These are phyloP conservation scores for Thelephora terrestris DNA, from an alignment of 1,284 basidiomycete genomes.

Conservation along the genomic window DNA sequence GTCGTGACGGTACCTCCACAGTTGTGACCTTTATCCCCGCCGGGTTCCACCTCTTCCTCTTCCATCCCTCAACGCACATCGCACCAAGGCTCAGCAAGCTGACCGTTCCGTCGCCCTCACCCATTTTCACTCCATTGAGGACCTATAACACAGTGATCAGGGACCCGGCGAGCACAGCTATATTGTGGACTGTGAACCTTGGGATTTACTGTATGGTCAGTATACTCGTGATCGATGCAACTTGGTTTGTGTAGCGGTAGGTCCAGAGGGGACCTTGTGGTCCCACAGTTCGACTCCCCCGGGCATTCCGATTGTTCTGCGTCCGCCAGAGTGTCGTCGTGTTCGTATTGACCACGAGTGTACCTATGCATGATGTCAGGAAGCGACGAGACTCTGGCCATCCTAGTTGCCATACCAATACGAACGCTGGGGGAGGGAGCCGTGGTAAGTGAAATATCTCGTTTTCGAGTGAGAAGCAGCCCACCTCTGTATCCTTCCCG, in stretches of 20 bases:
- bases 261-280: conserved; percentile 39
- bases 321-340: conserved; percentile 50
- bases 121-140: conserved; percentile 77
- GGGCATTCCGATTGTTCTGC: conserved; percentile 31
- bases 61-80: conserved; percentile 97
- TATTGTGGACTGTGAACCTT: conserved; percentile 31
- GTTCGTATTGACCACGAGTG: conserved; percentile 57
- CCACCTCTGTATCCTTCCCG: conserved; percentile 91
- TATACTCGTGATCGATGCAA: conserved; percentile 81
- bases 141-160: conserved; percentile 28
- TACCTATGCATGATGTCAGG: conserved; percentile 38
- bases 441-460: neutral
- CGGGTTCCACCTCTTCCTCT: conserved; percentile 86
- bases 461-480: conserved; percentile 10
- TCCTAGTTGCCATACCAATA: conserved; percentile 44
- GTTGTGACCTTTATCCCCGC: conserved; percentile 81
- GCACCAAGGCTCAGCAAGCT: conserved; percentile 82
- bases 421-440: conserved; percentile 41
- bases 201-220: conserved; percentile 51
- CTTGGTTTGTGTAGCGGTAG: conserved; percentile 51
- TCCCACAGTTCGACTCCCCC: conserved; percentile 29
- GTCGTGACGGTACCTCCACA: conserved; percentile 53
- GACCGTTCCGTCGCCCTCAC: conserved; percentile 96
- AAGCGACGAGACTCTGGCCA: neutral
- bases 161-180: neutral